Conservation (phyloP, 805 yeast genomes). For the Saccharomycopsis lassenensis region DNA sequence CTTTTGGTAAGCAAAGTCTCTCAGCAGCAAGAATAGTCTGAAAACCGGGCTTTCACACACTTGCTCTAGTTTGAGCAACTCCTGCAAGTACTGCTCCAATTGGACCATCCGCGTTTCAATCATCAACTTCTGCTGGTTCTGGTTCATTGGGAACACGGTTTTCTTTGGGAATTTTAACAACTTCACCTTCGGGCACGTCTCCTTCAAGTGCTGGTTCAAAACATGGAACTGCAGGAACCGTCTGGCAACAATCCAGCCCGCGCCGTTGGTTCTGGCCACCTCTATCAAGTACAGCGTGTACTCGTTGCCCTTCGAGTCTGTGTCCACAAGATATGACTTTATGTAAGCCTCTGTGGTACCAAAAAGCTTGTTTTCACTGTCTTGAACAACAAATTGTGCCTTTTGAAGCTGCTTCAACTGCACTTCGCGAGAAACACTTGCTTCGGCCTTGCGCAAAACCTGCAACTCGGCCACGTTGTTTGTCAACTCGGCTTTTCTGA, state of each 20-base stretch:
- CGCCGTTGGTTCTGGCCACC: constrained; percentile 44
- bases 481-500: constrained; percentile 76
- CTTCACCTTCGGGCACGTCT: constrained; percentile 39
- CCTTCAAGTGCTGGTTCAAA: constrained; percentile 53
- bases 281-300: constrained; percentile 67
- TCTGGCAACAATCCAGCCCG: constrained; percentile 87
- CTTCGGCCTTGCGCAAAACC: constrained; percentile 54
- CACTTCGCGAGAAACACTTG: constrained; percentile 62
- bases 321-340: constrained; percentile 36
- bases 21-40: constrained; percentile 69
- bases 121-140: constrained; percentile 50
- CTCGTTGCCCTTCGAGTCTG: constrained; percentile 40
- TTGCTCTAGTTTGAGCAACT: constrained; percentile 46
- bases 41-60: constrained; percentile 68
- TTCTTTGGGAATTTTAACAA: constrained; percentile 37
- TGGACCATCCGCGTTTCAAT: constrained; percentile 52
- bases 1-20: constrained; percentile 32
- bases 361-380: constrained; percentile 65
- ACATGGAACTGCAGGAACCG: constrained; percentile 76
- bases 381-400: constrained; percentile 77
- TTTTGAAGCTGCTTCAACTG: constrained; percentile 59
- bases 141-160: constrained; percentile 35
- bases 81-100: constrained; percentile 51
- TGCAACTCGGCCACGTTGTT: constrained; percentile 62
- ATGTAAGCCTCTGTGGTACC: constrained; percentile 49